Conservation (phyloP, 2,329 filamentous ascomycete species). For the Fusarium sp. region DNA sequence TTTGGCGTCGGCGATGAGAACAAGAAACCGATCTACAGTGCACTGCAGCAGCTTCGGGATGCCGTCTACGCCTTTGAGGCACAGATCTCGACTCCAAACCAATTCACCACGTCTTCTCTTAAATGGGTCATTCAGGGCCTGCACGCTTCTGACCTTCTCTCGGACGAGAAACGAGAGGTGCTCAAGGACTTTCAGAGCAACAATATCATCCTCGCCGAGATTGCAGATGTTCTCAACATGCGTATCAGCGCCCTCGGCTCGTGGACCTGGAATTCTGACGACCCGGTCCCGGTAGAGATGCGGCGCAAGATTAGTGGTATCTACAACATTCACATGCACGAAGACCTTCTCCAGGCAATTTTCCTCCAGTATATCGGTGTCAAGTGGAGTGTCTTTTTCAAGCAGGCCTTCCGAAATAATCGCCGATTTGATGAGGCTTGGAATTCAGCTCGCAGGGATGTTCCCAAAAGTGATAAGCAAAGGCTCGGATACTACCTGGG, state of each 20-base stretch:
- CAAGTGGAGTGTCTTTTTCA: constrained; percentile 63
- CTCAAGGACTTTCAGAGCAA: constrained; percentile 62
- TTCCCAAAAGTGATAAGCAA: constrained; percentile 51
- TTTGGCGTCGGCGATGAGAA: constrained; percentile 53
- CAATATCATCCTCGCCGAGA: constrained; percentile 61
- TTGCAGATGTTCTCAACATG: constrained; percentile 69
- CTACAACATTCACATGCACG: constrained; percentile 67
- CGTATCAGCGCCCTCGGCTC: constrained; percentile 60
- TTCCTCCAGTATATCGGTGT: constrained; percentile 67
- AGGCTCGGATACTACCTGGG: constrained; percentile 58
- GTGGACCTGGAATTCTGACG: constrained; percentile 63
- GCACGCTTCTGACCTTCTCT: constrained; percentile 61
- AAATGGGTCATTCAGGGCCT: constrained; percentile 61
- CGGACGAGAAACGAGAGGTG: constrained; percentile 58
- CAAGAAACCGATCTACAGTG: constrained; percentile 44
- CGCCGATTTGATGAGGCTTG: constrained; percentile 55
- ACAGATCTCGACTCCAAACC: constrained; percentile 48
- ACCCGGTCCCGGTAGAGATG: constrained; percentile 59
- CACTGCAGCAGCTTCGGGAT: constrained; percentile 47
- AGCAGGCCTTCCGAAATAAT: constrained; percentile 52
- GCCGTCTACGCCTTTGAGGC: constrained; percentile 53
- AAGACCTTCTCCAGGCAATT: constrained; percentile 67
- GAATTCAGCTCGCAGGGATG: constrained; percentile 50
- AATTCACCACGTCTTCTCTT: constrained; percentile 56
- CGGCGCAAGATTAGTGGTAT: constrained; percentile 65